Evolutionary conservation across 371 early-diverging fungal genomes (phyloP).

Genomic region (Apophysomyces sp.): DNA sequence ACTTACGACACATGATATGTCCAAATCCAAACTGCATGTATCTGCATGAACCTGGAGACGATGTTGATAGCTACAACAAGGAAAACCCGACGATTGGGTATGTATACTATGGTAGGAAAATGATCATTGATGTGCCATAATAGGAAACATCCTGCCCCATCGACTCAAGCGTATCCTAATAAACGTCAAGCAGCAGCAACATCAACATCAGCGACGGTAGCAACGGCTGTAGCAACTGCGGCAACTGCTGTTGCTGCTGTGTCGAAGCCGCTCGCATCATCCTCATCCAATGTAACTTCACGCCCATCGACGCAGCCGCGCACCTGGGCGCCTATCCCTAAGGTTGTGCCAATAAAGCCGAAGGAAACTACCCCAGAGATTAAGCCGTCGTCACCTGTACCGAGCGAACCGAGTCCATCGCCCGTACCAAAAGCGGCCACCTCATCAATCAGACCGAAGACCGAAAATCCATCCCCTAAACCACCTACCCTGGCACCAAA

Average conservation of each 20-base stretch:
- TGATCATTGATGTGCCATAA: neutral
- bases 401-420: neutral
- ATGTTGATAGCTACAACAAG: constrained; percentile 69
- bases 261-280: neutral
- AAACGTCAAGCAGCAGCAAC: constrained; percentile 26
- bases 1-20: constrained; percentile 75
- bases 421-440: neutral
- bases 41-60: constrained; percentile 86
- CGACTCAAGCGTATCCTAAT: constrained; percentile 22
- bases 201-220: neutral
- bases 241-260: neutral
- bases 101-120: constrained; percentile 5
- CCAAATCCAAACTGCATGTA: constrained; percentile 83
- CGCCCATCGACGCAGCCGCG: constrained; percentile 2
- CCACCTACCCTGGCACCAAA: constrained; percentile 10
- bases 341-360: constrained; percentile 23
- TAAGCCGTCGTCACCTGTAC: constrained; percentile 4
- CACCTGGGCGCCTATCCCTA: constrained; percentile 45
- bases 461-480: neutral
- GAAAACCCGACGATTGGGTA: constrained; percentile 63
- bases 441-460: neutral
- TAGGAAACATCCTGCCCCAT: constrained; percentile 24
- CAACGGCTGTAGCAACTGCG: too few relatives aligned
- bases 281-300: neutral
- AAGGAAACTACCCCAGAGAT: neutral